These are phyloP conservation scores for Arachis monticola DNA, from an alignment of 331 rosid species.

Conservation along the genomic window DNA sequence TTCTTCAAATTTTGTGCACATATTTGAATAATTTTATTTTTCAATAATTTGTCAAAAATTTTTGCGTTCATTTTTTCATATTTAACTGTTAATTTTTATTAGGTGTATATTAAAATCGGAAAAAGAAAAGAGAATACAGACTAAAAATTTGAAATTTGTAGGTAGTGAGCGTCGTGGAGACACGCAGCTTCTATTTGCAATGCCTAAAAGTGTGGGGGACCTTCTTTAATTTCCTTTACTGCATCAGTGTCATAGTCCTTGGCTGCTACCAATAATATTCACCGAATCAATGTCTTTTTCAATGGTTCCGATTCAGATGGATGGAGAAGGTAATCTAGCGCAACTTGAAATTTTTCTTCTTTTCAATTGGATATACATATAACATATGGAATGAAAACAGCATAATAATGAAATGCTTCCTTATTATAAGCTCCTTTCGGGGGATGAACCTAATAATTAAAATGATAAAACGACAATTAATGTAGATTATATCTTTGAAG, in stretches of 20 bases:
- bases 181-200: neutral
- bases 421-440: neutral
- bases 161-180: constrained; percentile 10
- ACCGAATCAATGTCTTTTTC: constrained; percentile 8
- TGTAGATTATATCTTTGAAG: neutral
- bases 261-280: constrained; percentile 16
- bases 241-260: neutral
- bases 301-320: neutral
- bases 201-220: neutral
- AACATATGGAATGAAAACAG: too few relatives aligned
- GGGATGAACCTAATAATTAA: too few relatives aligned
- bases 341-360: constrained; percentile 5
- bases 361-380: neutral
- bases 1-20: too few relatives aligned
- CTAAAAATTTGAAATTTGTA: constrained; percentile 10
- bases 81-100: too few relatives aligned
- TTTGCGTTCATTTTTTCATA: too few relatives aligned
- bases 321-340: neutral
- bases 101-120: too few relatives aligned
- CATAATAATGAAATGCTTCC: neutral
- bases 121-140: too few relatives aligned
- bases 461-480: neutral
- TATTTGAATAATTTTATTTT: too few relatives aligned
- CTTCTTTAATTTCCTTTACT: neutral
- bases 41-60: too few relatives aligned